Conservation (phyloP, 2,329 filamentous ascomycete genomes). For the Sordariomycetes sp. region DNA sequence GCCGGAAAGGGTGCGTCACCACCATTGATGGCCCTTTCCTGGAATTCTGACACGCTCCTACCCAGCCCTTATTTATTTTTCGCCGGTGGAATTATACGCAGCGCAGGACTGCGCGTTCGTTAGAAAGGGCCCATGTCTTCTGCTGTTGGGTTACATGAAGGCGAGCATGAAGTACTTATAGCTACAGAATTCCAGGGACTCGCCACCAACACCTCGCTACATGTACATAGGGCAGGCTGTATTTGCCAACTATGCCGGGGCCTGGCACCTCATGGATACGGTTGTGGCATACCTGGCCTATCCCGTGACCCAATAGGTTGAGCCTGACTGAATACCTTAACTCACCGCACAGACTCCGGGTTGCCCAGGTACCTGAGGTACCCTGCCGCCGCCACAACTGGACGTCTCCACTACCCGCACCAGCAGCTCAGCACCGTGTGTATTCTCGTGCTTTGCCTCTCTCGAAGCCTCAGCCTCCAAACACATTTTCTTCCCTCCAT, state of each 20-base stretch:
- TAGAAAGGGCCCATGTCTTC: neutral
- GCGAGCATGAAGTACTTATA: neutral
- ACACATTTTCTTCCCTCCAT: constrained; percentile 4
- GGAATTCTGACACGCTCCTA: neutral
- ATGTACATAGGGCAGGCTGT: neutral
- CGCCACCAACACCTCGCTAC: neutral
- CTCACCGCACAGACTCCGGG: neutral
- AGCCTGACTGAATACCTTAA: neutral
- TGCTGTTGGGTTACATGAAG: neutral
- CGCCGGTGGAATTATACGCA: neutral
- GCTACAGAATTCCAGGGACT: neutral
- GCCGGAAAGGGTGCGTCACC: neutral
- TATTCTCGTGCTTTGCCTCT: constrained; percentile 3
- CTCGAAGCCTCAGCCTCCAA: constrained; percentile 10
- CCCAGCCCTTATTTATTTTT: no score
- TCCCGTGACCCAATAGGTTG: neutral
- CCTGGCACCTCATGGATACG: neutral
- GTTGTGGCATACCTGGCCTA: neutral
- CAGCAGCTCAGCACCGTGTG: constrained; percentile 2
- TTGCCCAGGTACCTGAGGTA: constrained; percentile 1
- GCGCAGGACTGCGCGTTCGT: neutral
- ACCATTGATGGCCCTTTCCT: neutral
- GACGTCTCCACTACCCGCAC: neutral
- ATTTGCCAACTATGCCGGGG: neutral
- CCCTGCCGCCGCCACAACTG: neutral